phyloP scores from a whole-genome alignment of 176 grass and related monocot genomes.

The Carex cristatella region DNA sequence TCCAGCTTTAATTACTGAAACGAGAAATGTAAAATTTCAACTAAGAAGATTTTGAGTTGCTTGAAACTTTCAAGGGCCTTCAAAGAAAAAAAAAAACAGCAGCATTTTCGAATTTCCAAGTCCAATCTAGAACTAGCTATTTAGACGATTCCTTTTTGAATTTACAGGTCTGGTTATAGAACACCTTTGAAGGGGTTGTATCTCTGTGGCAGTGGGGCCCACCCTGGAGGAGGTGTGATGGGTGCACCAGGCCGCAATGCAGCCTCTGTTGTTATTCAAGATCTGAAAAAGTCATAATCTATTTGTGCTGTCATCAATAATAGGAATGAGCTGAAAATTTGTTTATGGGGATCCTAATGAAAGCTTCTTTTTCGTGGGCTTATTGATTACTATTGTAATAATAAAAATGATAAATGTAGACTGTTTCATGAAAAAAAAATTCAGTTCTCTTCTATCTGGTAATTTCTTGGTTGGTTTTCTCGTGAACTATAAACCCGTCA shows the following conservation, averaged over 20 bases:
- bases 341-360: not conserved
- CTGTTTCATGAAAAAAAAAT: not conserved
- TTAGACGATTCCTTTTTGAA: not conserved
- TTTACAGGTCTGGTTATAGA: constrained; percentile 77
- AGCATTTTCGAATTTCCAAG: not conserved
- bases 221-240: constrained; percentile 95
- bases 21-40: too few relatives aligned
- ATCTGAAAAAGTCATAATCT: constrained; percentile 29
- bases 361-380: not conserved
- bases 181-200: constrained; percentile 87
- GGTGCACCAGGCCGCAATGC: constrained; percentile 91
- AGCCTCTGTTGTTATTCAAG: constrained; percentile 60
- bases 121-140: not conserved
- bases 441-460: not conserved
- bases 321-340: not conserved
- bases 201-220: constrained; percentile 82
- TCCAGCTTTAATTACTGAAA: not conserved
- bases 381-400: not conserved
- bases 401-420: not conserved
- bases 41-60: not conserved
- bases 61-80: not conserved
- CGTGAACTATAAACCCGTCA: not conserved
- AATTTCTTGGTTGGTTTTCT: not conserved
- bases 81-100: not conserved
- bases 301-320: not conserved